phyloP scores from a whole-genome alignment of 768 basidiomycete genomes.

The Leucosporidium yakuticum region DNA sequence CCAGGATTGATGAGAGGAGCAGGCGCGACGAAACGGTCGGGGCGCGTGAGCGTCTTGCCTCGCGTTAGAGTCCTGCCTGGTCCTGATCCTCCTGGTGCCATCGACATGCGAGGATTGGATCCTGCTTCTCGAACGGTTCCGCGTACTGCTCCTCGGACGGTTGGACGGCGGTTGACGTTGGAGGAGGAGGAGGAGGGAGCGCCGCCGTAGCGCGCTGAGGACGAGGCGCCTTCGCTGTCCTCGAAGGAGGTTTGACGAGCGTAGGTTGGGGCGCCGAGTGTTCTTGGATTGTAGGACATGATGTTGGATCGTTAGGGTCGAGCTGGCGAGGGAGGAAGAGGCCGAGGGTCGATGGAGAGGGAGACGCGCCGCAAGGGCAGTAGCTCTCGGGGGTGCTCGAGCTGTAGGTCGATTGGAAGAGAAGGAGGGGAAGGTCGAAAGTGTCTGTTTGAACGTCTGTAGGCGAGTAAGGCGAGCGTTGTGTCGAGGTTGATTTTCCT shows the following conservation, averaged over 20 bases:
- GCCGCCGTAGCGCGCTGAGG: background rate
- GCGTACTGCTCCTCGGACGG: constrained; percentile 28
- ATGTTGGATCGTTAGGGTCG: too few species aligned
- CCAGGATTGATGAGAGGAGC: constrained; percentile 87
- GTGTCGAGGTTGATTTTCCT: too few species aligned
- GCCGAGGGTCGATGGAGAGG: too few species aligned
- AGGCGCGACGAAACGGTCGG: constrained; percentile 89
- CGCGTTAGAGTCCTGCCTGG: constrained; percentile 22
- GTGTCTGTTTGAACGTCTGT: too few species aligned
- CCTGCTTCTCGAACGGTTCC: constrained; percentile 26
- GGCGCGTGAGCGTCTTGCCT: constrained; percentile 85
- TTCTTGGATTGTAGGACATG: too few species aligned
- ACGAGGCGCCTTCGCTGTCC: background rate
- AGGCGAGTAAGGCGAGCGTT: too few species aligned
- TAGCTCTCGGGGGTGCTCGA: too few species aligned
- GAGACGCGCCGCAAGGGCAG: too few species aligned
- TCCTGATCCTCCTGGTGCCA: background rate
- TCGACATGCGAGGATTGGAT: constrained; percentile 5
- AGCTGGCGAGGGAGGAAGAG: too few species aligned
- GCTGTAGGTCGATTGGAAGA: too few species aligned
- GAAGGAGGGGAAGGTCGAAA: too few species aligned
- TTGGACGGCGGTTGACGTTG: constrained; percentile 17
- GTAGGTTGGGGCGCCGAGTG: background rate
- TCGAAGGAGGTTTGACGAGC: background rate
- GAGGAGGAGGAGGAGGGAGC: constrained; percentile 23